Conservation (phyloP, 176 grass and related monocot species). For the Avena atlantica region DNA sequence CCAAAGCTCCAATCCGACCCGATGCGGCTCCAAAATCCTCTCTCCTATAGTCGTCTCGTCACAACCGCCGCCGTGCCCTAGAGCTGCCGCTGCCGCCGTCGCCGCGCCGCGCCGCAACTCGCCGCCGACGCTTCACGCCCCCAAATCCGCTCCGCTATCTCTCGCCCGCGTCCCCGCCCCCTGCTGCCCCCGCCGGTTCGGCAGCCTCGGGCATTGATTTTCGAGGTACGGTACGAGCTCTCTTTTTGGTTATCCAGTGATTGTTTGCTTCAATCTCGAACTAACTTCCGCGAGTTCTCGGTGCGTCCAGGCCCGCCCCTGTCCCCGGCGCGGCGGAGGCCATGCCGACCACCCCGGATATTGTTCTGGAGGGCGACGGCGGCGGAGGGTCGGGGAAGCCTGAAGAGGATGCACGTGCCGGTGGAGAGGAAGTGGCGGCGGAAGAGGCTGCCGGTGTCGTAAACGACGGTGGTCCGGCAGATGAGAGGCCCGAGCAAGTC, state of each 20-base stretch:
- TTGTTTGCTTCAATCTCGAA: too few relatives aligned
- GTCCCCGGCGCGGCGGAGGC: conserved; percentile 19
- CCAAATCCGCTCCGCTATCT: neutral
- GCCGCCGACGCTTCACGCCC: neutral
- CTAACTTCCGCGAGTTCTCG: neutral
- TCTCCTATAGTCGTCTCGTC: neutral
- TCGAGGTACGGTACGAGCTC: neutral
- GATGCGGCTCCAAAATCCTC: conserved; percentile 15
- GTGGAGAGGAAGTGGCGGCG: conserved; percentile 33
- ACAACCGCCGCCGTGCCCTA: conserved; percentile 27
- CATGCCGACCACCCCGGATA: conserved; percentile 25
- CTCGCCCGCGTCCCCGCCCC: neutral
- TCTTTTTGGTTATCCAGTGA: neutral
- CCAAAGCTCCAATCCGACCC: conserved; percentile 10
- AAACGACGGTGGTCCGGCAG: neutral
- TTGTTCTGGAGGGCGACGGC: neutral
- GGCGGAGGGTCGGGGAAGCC: conserved; percentile 32
- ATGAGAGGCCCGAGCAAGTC: conserved; percentile 1
- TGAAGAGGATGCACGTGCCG: neutral
- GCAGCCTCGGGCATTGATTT: conserved; percentile 4
- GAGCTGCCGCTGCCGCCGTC: neutral
- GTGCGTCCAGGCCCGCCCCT: neutral
- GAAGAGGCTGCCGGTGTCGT: conserved; percentile 6
- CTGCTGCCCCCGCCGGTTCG: neutral
- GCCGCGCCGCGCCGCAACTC: neutral